A percentile compares a stretch with the other conserved stretches of the same genome.
These are phyloP conservation scores for Oryza nivara DNA, from an alignment of 176 grass and related monocot genomes.

Conservation along the genomic window DNA sequence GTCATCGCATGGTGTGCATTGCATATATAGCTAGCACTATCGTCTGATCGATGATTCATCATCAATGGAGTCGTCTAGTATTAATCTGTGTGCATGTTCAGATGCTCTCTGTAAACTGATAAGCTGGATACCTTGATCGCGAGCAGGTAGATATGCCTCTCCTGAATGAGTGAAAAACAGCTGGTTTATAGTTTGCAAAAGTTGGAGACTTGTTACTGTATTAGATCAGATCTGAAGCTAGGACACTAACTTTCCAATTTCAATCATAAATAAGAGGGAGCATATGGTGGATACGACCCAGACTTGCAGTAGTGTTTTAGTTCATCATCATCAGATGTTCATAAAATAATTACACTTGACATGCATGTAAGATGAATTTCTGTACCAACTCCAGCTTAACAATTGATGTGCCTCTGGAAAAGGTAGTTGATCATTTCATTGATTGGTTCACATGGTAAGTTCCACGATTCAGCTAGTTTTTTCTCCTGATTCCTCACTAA, in stretches of 20 bases:
- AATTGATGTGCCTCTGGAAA: background rate
- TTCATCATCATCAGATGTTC: constrained; percentile 30
- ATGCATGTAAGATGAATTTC: background rate
- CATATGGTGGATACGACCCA: background rate
- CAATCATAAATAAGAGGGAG: background rate
- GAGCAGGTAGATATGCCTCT: background rate
- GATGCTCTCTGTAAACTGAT: background rate
- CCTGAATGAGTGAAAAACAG: background rate
- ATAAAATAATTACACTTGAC: constrained; percentile 35
- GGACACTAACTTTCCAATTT: background rate
- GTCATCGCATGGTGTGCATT: constrained; percentile 54
- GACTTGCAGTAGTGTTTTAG: background rate
- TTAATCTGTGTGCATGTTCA: background rate
- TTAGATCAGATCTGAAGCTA: background rate
- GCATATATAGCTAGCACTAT: constrained; percentile 27
- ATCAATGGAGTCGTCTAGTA: constrained; percentile 3
- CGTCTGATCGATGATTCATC: constrained; percentile 26
- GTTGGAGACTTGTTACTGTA: background rate
- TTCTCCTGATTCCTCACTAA: background rate
- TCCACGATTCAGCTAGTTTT: background rate
- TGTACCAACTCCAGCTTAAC: too few relatives aligned
- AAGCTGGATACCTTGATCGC: background rate
- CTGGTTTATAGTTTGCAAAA: background rate
- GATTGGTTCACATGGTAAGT: background rate
- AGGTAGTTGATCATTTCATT: background rate